Conservation (phyloP, 1,139 yeast species). For the Candida albicans region DNA sequence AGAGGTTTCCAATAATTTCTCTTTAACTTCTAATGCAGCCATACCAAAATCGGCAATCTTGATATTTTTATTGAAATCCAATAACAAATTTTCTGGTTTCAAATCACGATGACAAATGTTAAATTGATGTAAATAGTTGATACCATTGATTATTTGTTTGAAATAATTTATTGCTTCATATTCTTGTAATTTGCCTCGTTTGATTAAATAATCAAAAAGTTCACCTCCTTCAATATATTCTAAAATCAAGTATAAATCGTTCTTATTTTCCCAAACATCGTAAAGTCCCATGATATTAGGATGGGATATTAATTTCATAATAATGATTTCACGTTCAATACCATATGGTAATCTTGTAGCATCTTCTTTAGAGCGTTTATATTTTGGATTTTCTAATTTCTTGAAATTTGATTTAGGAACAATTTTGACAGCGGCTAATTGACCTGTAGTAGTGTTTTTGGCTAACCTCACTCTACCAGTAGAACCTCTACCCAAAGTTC, state of each 20-base stretch:
- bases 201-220: constrained; percentile 85
- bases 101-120: constrained; percentile 95
- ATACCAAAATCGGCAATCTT: constrained; percentile 98
- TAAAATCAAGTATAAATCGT: constrained; percentile 83
- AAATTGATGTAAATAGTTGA: constrained; percentile 88
- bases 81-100: constrained; percentile 88
- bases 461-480: constrained; percentile 94
- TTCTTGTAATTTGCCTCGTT: constrained; percentile 85
- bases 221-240: constrained; percentile 99
- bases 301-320: constrained; percentile 87
- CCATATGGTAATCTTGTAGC: constrained; percentile 81
- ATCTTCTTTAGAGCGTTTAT: constrained; percentile 36
- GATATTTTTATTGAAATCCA: constrained; percentile 84
- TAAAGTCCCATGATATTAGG: constrained; percentile 93
- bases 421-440: constrained; percentile 94
- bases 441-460: constrained; percentile 77
- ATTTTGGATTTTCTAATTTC: constrained; percentile 56
- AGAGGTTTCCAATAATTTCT: constrained; percentile 83
- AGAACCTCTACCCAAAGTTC: constrained; percentile 92
- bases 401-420: constrained; percentile 77
- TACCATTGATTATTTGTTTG: constrained; percentile 89
- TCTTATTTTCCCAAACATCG: constrained; percentile 98
- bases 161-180: constrained; percentile 87
- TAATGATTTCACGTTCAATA: constrained; percentile 93
- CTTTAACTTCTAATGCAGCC: constrained; percentile 96